Conservation (phyloP, 1,139 yeast species). For the Pichia sp. region DNA sequence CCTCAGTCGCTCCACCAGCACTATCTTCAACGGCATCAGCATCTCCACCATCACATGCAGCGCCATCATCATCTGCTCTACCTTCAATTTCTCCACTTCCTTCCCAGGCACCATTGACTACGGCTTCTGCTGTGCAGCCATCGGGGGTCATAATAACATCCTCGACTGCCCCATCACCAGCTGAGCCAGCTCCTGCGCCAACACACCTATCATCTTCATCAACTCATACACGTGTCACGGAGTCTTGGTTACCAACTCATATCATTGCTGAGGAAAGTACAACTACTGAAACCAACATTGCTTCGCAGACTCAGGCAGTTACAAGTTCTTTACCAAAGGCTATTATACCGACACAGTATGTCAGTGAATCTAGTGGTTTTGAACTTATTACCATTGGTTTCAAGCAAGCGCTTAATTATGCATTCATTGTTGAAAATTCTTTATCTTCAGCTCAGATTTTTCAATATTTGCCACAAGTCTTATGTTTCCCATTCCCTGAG, state of each 20-base stretch:
- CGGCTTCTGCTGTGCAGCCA: background rate
- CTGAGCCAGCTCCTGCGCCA: constrained; percentile 2
- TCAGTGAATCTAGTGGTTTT: constrained; percentile 43
- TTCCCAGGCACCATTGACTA: background rate
- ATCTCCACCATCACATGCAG: background rate
- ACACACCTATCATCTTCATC: constrained; percentile 9
- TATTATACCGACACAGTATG: constrained; percentile 49
- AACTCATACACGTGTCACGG: constrained; percentile 2
- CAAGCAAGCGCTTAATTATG: constrained; percentile 61
- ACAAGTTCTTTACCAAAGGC: constrained; percentile 60
- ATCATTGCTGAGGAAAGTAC: constrained; percentile 36
- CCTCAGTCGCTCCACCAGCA: background rate
- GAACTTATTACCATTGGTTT: constrained; percentile 66
- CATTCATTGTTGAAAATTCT: constrained; percentile 63
- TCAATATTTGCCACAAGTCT: constrained; percentile 58
- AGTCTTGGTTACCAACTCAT: constrained; percentile 48
- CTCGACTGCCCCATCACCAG: background rate
- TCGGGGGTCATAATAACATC: background rate
- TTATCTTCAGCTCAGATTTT: constrained; percentile 73
- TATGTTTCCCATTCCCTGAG: constrained; percentile 48
- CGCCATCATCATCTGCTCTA: background rate
- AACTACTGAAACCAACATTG: constrained; percentile 25
- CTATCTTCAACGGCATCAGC: background rate
- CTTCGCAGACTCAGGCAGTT: constrained; percentile 33
- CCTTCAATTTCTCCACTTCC: background rate